These are phyloP conservation scores for Claviceps quebecensis DNA, from an alignment of 2,329 filamentous ascomycete species.

Conservation along the genomic window DNA sequence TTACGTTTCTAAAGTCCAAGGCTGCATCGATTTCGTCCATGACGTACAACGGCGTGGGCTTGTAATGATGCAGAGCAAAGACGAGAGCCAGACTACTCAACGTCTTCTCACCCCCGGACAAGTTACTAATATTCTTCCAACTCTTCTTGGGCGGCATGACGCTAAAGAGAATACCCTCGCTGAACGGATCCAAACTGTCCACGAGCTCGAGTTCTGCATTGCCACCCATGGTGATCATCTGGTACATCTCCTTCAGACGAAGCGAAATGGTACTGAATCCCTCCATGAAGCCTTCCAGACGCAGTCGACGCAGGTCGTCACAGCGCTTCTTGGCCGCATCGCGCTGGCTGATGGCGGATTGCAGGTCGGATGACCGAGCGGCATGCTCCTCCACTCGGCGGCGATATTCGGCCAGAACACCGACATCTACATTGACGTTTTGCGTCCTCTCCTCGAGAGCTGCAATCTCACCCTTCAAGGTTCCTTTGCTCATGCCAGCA, in stretches of 20 bases:
- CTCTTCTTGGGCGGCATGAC: conserved; percentile 99
- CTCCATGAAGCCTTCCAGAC: conserved; percentile 95
- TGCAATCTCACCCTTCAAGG: conserved; percentile 47
- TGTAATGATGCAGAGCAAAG: conserved; percentile 97
- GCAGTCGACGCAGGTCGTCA: conserved; percentile 78
- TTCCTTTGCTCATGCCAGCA: conserved; percentile 49
- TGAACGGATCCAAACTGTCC: conserved; percentile 90
- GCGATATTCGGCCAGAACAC: conserved; percentile 79
- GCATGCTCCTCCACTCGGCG: conserved; percentile 73
- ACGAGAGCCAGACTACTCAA: conserved; percentile 83
- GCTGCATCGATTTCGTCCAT: conserved; percentile 99
- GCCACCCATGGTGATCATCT: conserved; percentile 99
- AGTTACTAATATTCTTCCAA: conserved; percentile 97
- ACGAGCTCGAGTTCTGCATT: conserved; percentile 96
- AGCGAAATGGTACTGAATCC: conserved; percentile 90
- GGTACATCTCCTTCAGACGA: conserved; percentile 97
- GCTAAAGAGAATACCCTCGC: conserved; percentile 89
- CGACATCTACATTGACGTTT: conserved; percentile 74
- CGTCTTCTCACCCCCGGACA: conserved; percentile 95
- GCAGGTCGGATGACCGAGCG: conserved; percentile 69
- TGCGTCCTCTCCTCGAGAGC: conserved; percentile 58
- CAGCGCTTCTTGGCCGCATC: conserved; percentile 84
- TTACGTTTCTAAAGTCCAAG: conserved; percentile 91
- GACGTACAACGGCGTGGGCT: conserved; percentile 92
- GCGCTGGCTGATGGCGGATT: conserved; percentile 59